Percentiles rank a stretch among this genome's conserved stretches.
Conservation (phyloP, 73 alveolate genomes). For the Breviolum minutum region DNA sequence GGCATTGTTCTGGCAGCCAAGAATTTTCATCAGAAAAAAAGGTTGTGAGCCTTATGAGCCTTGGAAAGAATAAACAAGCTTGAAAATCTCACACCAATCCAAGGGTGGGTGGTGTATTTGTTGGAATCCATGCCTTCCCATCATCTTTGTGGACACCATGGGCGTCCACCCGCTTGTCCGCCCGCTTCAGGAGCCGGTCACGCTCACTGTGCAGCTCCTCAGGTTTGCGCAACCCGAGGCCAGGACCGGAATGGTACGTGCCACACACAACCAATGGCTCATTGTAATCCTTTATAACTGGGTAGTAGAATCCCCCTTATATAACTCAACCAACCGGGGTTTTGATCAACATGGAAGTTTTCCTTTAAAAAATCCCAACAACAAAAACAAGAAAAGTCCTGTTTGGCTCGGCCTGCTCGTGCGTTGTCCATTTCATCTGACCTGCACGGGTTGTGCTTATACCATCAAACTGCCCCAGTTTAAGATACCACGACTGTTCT, state of each 20-base stretch:
- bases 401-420: conserved; percentile 70
- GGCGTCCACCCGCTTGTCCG: conserved; percentile 31
- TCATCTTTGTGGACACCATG: conserved; percentile 10
- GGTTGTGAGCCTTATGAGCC: neutral
- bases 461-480: too few relatives aligned
- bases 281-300: neutral
- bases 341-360: too few relatives aligned
- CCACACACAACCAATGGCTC: neutral
- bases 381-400: neutral
- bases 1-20: conserved; percentile 45
- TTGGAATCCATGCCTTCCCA: conserved; percentile 9
- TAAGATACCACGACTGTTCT: too few relatives aligned
- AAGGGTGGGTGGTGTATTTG: too few relatives aligned
- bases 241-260: neutral
- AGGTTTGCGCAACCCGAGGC: neutral
- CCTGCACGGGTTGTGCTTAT: neutral
- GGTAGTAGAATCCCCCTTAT: neutral
- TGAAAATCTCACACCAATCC: neutral
- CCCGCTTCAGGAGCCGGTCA: conserved; percentile 86
- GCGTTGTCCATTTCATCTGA: conserved; percentile 50
- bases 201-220: conserved; percentile 69
- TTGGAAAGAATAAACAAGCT: neutral
- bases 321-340: neutral
- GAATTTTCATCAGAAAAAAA: neutral
- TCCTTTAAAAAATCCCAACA: neutral